Evolutionary conservation across 2,329 filamentous ascomycete genomes (phyloP).

Genomic region (Didymella sp.): DNA sequence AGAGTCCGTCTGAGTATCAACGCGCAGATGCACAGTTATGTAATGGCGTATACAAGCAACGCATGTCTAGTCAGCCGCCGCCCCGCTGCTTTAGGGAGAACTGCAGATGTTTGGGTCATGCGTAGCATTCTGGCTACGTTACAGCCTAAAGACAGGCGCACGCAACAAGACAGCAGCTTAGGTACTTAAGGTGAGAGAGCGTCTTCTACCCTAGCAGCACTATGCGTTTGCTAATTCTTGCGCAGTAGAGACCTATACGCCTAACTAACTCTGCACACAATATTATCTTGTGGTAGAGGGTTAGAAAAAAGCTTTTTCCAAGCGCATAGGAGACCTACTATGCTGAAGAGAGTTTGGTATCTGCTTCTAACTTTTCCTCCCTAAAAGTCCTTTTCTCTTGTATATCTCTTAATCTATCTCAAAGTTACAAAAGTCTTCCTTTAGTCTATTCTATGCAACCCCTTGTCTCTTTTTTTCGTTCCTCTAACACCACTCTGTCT

Average conservation of each 20-base stretch:
- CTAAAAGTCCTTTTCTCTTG: background rate
- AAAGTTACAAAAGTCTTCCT: too few species aligned
- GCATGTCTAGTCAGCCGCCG: background rate
- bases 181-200: background rate
- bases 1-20: background rate
- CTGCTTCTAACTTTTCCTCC: background rate
- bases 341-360: background rate
- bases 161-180: background rate
- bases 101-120: background rate
- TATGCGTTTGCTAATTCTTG: background rate
- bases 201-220: background rate
- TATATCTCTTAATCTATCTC: too few species aligned
- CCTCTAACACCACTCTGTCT: too few species aligned
- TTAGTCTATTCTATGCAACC: too few species aligned
- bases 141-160: background rate
- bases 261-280: too few species aligned
- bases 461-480: too few species aligned
- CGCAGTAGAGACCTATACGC: background rate
- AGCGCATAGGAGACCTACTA: background rate
- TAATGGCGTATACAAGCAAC: background rate
- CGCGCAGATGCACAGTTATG: background rate
- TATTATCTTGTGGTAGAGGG: too few species aligned
- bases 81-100: background rate
- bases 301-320: too few species aligned
- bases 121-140: background rate